Base-by-base conservation (phyloP, 305 asterid species). In the Solanum hybrid region DNA sequence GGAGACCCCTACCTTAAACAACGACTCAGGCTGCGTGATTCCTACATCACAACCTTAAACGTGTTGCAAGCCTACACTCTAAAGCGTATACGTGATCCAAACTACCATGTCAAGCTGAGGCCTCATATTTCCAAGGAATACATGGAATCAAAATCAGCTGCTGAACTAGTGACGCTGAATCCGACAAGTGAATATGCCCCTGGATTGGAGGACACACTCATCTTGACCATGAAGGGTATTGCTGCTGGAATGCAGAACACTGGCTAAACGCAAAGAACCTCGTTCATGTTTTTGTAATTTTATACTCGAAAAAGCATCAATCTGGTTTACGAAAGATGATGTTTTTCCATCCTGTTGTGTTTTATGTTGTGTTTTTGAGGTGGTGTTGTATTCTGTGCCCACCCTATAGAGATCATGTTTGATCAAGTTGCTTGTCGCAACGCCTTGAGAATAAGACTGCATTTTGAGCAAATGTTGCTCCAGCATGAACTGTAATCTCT, bases 161-260 rank as follows among this genome's bases (percentile, higher is more conserved):
- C 93, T 64, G 95, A 94, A 72, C 91, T 94, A n/a, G 91, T 94
- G 27, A 92, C 88, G 38, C 93, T 94, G 85, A 94, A 94, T 77
- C 95, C 95, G 2, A 94, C 93, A 40, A 93, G 95, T 27, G 95
- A 94, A 10, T 94, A 94, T 76, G 94, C 95, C 34, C 95, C 95
- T 0, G 95, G 95, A 10, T 86, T 93, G 90, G 95, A 94, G 90
- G 95, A 94, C 79, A 93, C 95, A 11, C 94, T 94, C 6, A 94
- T 94, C 88, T 94, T 93, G 93, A 94, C 95, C 87, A 94, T 94
- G 95, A 94, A 94, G 85, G 94, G 95, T 60, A 91, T 94, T 51
- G 95, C 95, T 71, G 95, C 94, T 72, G 95, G 95, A 36, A 27
- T 94, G 92, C 94, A 94, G 90, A 94, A 94, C 51, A 94, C 95